Percentiles rank a stretch among this genome's conserved stretches.
Evolutionary conservation across 495 filamentous ascomycete species (phyloP).

Genomic region (Penicillium herquei): DNA sequence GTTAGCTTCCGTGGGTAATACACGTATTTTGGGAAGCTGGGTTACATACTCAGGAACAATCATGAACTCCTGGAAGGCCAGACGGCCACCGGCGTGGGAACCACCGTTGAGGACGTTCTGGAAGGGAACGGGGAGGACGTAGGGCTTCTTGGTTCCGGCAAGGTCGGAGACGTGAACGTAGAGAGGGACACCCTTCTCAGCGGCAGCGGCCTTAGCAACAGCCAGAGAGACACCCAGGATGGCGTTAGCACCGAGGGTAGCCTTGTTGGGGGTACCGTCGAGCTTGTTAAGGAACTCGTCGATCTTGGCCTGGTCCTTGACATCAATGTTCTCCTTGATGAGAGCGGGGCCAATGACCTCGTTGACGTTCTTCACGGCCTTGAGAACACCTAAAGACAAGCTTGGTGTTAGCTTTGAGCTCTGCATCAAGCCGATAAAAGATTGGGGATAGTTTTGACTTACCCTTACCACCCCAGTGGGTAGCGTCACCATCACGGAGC

Average conservation of each 20-base stretch:
- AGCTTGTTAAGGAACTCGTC: conserved; percentile 95
- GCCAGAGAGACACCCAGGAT: conserved; percentile 96
- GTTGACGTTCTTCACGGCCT: conserved; percentile 98
- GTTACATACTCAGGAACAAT: conserved; percentile 80
- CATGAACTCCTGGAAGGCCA: conserved; percentile 99
- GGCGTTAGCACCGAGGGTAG: conserved; percentile 96
- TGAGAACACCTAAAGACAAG: conserved; percentile 63
- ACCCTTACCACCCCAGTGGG: conserved; percentile 95
- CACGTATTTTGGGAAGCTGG: not conserved
- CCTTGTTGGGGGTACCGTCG: conserved; percentile 96
- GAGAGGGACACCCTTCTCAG: conserved; percentile 96
- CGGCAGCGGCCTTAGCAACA: conserved; percentile 95
- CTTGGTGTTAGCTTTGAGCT: conserved; percentile 14
- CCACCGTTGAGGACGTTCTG: conserved; percentile 99
- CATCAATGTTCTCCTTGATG: conserved; percentile 90
- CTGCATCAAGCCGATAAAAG: not conserved
- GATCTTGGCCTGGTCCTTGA: conserved; percentile 93
- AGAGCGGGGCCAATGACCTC: conserved; percentile 83
- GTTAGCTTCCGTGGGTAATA: not conserved
- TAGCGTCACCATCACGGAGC: conserved; percentile 98
- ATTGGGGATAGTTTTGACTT: conserved; percentile 14
- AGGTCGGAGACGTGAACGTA: conserved; percentile 99
- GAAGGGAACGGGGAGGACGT: conserved; percentile 98
- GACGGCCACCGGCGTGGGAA: conserved; percentile 96
- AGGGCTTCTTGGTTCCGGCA: conserved; percentile 99